These are phyloP conservation scores for Lepidium didymum DNA, from an alignment of 345 rosid species.

Conservation along the genomic window DNA sequence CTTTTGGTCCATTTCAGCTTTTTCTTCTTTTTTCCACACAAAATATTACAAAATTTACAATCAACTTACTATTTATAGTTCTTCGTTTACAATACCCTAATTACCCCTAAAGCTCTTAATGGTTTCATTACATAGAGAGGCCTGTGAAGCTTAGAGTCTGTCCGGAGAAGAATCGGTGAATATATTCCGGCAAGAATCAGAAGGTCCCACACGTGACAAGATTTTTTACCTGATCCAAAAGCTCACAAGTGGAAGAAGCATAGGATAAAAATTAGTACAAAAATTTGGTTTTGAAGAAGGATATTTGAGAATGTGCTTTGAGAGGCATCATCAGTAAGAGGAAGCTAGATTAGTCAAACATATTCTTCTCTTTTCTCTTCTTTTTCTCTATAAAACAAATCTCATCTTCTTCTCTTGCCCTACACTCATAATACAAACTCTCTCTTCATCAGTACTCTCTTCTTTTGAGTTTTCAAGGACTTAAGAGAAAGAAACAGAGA, in stretches of 20 bases:
- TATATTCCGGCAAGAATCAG: constrained; percentile 4
- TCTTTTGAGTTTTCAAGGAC: background rate
- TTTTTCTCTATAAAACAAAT: constrained; percentile 43
- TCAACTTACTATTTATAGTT: constrained; percentile 11
- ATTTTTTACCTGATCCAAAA: constrained; percentile 5
- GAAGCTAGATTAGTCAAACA: constrained; percentile 30
- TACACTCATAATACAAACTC: constrained; percentile 36
- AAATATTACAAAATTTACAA: constrained; percentile 10
- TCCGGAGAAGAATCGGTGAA: background rate
- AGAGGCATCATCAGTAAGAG: constrained; percentile 28
- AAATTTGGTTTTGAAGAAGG: constrained; percentile 27
- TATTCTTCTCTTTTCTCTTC: constrained; percentile 25
- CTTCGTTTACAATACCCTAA: background rate
- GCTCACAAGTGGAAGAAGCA: constrained; percentile 58
- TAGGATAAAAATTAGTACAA: constrained; percentile 30
- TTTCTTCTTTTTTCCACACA: constrained; percentile 4
- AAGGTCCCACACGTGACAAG: constrained; percentile 19
- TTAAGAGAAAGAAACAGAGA: background rate
- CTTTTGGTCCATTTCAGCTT: constrained; percentile 36
- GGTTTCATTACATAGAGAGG: background rate
- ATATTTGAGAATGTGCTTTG: constrained; percentile 60
- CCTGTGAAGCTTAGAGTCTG: background rate
- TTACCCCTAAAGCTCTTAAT: background rate
- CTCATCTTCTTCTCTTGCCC: constrained; percentile 27
- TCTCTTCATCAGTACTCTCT: background rate